A percentile compares a stretch with the other conserved stretches of the same genome.
Evolutionary conservation across 768 basidiomycete genomes (phyloP).

Genomic region (Candolleomyces aberdarensis): DNA sequence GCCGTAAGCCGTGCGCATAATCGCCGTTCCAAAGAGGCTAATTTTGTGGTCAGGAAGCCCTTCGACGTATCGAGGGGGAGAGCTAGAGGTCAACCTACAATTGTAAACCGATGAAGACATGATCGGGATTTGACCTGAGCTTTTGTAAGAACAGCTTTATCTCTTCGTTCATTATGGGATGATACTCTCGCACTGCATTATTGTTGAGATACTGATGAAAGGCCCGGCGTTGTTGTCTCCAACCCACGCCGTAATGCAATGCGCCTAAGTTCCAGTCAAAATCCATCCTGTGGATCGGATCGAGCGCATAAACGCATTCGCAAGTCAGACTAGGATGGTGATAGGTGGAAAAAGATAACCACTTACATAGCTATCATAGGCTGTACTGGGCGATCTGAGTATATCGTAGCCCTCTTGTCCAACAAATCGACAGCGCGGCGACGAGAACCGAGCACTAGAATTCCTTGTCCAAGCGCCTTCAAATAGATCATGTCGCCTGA

Average conservation of each 20-base stretch:
- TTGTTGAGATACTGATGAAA: constrained; percentile 21
- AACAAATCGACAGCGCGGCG: constrained; percentile 22
- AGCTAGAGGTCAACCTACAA: background rate
- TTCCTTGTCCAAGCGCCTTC: constrained; percentile 21
- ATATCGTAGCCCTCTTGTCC: constrained; percentile 24
- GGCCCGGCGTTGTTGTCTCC: constrained; percentile 25
- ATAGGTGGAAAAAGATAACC: too few relatives aligned
- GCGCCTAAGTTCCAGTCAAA: constrained; percentile 23
- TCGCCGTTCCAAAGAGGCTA: background rate
- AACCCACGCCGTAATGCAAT: constrained; percentile 22
- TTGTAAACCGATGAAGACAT: constrained; percentile 21
- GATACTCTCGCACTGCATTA: constrained; percentile 18
- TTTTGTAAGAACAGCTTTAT: constrained; percentile 17
- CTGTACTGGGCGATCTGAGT: constrained; percentile 22
- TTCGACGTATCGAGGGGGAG: background rate
- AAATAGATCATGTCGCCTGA: constrained; percentile 20
- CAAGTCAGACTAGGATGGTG: too few relatives aligned
- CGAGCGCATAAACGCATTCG: background rate
- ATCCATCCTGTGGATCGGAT: constrained; percentile 7
- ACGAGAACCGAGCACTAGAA: constrained; percentile 25
- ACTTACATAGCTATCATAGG: constrained; percentile 17
- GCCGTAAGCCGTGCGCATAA: constrained; percentile 2
- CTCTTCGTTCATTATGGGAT: constrained; percentile 22
- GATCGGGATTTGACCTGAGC: constrained; percentile 17
- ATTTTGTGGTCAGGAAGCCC: background rate